Conservation (phyloP, 371 early-diverging fungal genomes). For the Apophysomyces sp. region DNA sequence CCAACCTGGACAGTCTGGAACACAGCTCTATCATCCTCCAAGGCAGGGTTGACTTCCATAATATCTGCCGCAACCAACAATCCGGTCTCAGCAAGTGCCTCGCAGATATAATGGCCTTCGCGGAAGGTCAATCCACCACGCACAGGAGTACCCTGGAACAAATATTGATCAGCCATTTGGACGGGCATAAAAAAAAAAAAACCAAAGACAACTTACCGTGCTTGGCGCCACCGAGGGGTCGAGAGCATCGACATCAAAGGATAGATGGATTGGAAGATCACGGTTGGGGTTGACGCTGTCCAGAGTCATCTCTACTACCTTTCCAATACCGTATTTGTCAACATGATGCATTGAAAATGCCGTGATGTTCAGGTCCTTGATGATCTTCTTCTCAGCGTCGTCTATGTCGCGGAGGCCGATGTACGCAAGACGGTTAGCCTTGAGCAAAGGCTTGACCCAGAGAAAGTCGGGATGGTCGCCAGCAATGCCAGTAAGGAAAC, state of each 20-base stretch:
- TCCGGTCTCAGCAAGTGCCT: constrained; percentile 88
- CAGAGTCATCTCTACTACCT: constrained; percentile 93
- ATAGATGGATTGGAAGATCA: constrained; percentile 86
- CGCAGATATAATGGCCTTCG: constrained; percentile 91
- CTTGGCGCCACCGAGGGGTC: constrained; percentile 94
- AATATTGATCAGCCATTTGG: neutral
- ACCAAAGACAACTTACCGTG: constrained; percentile 62
- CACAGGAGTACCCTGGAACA: constrained; percentile 84
- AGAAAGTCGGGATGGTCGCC: constrained; percentile 67
- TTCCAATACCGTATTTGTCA: constrained; percentile 92
- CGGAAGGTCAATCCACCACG: constrained; percentile 93
- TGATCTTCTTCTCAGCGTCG: constrained; percentile 78
- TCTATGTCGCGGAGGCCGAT: constrained; percentile 97
- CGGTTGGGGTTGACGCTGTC: constrained; percentile 85
- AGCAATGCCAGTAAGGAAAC: constrained; percentile 88
- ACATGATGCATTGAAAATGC: constrained; percentile 97
- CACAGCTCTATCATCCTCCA: constrained; percentile 71
- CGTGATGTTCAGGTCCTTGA: constrained; percentile 78
- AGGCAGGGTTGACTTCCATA: constrained; percentile 91
- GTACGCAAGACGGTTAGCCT: constrained; percentile 82
- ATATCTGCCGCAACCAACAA: constrained; percentile 90
- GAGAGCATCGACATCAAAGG: constrained; percentile 95
- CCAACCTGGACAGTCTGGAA: constrained; percentile 88
- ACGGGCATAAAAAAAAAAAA: too few species aligned
- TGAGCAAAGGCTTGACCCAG: constrained; percentile 85